phyloP scores from a whole-genome alignment of 2,329 filamentous ascomycete genomes.

The Talaromyces amestolkiae region DNA sequence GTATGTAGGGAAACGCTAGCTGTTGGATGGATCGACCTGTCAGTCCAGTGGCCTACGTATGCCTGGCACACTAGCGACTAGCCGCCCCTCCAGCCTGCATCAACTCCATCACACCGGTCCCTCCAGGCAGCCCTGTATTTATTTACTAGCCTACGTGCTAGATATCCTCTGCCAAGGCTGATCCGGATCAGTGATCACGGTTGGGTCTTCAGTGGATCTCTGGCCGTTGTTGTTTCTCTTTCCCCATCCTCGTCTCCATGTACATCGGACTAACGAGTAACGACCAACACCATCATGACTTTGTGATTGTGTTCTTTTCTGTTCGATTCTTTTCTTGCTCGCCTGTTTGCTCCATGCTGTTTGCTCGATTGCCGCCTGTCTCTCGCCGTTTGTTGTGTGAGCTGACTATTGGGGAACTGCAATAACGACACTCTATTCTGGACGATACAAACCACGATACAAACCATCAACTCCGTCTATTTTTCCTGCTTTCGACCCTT shows the following conservation, averaged over 20 bases:
- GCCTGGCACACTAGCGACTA: background rate
- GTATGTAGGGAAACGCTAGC: background rate
- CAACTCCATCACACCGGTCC: background rate
- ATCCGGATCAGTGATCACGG: constrained; percentile 1
- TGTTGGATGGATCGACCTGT: constrained; percentile 20
- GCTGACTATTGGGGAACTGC: background rate
- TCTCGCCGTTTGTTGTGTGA: background rate
- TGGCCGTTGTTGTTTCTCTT: constrained; percentile 1
- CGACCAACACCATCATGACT: background rate
- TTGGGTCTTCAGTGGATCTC: constrained; percentile 8
- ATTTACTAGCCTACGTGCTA: background rate
- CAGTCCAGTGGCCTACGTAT: constrained; percentile 6
- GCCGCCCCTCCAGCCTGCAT: background rate
- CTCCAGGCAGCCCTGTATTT: background rate
- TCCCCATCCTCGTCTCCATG: background rate
- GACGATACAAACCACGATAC: background rate
- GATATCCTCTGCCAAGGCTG: background rate
- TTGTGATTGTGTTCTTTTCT: background rate
- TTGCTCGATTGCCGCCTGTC: background rate
- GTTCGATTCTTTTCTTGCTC: background rate
- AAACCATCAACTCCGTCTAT: background rate
- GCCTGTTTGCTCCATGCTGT: background rate
- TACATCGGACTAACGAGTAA: background rate
- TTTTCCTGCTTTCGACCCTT: background rate
- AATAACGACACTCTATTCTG: background rate